Base-by-base conservation (phyloP, 2,329 filamentous ascomycete species). In the Talaromyces sp. region DNA sequence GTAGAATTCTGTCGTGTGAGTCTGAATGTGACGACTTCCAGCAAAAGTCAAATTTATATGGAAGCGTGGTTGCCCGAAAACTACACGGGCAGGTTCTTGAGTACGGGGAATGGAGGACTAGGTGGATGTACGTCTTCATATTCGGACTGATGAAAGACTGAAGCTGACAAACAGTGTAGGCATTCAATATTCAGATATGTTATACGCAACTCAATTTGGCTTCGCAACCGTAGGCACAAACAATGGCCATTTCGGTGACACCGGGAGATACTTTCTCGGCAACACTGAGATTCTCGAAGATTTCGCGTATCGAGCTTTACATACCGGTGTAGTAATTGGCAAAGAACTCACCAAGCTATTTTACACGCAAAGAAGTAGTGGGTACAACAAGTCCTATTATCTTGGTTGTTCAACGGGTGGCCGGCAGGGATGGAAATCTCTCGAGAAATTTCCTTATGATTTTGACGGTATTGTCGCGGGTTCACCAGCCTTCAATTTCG, bases 401-500 rank as follows among this genome's bases (percentile, higher is more conserved):
- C 16, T 55, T 7, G 66, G 64, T 3, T 67, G 67, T 39, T 68
- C 67, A 5, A 48, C 58, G 1, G 67, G 67, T 35, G 66, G 66
- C 3, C 56, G 64, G 3, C 63, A 67, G 42, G 67, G 66, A 8
- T 46, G 66, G n/a, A 62, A 64, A 31, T 60, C 80, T 5, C 80
- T 82, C 0, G 79, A 86, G 64, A 67, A 72, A 8, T 85, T 80
- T 63, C 83, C 84, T 0, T 73, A 80, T 0, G 83, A 85, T 64
- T 86, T 86, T 61, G 83, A 86, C 65, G 84, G 84, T 18, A 77
- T 83, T 8, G 67, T 86, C 0, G 79, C 83, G 12, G 77, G 78
- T 8, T 35, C 48, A 12, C 59, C 59, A 14, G 59, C 59, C 16
- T 55, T 61, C 28, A 55, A 61, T 55, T 61, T 78, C 64, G 73